Percentiles rank a stretch among this genome's conserved stretches.
These are phyloP conservation scores for Warburgia ugandensis DNA, from an alignment of 164 flowering plant genomes.

Conservation along the genomic window DNA sequence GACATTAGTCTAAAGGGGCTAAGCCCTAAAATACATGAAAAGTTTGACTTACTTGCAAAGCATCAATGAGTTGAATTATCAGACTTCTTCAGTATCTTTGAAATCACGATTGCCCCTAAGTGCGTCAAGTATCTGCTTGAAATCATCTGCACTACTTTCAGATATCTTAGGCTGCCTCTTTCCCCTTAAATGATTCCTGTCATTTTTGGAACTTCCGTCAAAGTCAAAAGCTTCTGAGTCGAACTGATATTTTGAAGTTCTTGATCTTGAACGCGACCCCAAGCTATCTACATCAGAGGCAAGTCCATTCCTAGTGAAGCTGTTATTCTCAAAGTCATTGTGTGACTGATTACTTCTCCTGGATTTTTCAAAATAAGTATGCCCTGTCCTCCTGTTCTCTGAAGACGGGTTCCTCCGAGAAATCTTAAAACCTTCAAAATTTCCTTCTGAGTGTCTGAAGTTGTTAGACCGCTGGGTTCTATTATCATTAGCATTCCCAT, in stretches of 20 bases:
- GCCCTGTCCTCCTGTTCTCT: conserved; percentile 6
- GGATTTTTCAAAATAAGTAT: conserved; percentile 8
- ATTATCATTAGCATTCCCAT: conserved; percentile 9
- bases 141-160: conserved; percentile 15
- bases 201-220: not conserved
- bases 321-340: not conserved
- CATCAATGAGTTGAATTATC: no score
- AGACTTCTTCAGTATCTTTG: no score
- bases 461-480: conserved; percentile 11
- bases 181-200: not conserved
- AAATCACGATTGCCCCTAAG: conserved; percentile 13
- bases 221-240: not conserved
- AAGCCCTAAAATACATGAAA: no score
- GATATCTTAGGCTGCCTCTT: not conserved
- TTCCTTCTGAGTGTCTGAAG: conserved; percentile 5
- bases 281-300: not conserved
- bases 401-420: conserved; percentile 6
- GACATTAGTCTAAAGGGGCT: no score
- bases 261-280: conserved; percentile 8
- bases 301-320: conserved; percentile 6
- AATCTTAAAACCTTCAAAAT: conserved; percentile 8
- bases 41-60: no score
- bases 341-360: not conserved
- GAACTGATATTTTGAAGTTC: not conserved
- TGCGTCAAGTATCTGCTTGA: conserved; percentile 23